Conservation (phyloP, 2,329 filamentous ascomycete species). For the Botrytis squamosa region DNA sequence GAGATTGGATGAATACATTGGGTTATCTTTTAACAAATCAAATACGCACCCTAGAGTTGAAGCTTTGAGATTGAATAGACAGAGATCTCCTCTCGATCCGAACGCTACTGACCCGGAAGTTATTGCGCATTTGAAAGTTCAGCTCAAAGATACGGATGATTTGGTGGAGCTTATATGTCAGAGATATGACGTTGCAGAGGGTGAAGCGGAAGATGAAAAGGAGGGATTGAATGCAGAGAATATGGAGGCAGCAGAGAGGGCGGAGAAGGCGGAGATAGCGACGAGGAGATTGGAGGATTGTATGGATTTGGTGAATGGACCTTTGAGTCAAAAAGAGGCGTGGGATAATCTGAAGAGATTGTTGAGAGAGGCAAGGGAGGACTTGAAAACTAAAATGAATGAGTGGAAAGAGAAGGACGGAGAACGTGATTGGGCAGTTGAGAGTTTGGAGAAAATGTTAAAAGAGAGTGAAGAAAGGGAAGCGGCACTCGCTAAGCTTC, state of each 20-base stretch:
- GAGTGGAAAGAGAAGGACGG: background rate
- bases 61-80: background rate
- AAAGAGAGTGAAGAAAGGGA: conserved; percentile 6
- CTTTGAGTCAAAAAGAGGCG: conserved; percentile 4
- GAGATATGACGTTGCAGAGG: background rate
- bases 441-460: background rate
- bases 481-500: background rate
- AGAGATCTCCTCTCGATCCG: background rate
- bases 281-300: conserved; percentile 14
- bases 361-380: background rate
- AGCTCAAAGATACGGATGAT: conserved; percentile 4
- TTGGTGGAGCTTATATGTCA: background rate
- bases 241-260: background rate
- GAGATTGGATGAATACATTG: background rate
- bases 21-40: background rate
- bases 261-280: background rate
- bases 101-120: background rate
- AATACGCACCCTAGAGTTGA: background rate
- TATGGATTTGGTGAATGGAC: conserved; percentile 19
- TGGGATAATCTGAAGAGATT: background rate
- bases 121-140: background rate
- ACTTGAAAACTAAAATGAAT: background rate
- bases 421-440: conserved; percentile 1
- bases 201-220: background rate
- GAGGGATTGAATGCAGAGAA: background rate